These are phyloP conservation scores for Botrytis paeoniae DNA, from an alignment of 2,329 filamentous ascomycete species.

Conservation along the genomic window DNA sequence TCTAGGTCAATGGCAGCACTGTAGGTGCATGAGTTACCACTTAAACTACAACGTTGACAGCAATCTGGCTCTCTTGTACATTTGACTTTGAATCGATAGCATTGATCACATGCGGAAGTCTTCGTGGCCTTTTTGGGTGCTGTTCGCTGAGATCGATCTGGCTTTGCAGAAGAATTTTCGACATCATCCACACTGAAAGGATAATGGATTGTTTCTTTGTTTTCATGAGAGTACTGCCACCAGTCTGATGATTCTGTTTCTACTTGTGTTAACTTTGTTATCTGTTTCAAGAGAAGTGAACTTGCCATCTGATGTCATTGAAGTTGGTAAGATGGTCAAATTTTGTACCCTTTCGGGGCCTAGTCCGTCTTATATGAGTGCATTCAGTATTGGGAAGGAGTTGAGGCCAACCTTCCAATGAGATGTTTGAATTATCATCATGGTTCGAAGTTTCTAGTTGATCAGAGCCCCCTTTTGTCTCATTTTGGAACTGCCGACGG, in stretches of 20 bases:
- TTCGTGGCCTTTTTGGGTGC: not conserved
- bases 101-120: slow-evolving; percentile 9
- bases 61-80: slow-evolving; percentile 5
- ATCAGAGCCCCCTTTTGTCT: not conserved
- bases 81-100: not conserved
- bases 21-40: not conserved
- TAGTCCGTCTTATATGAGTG: not conserved
- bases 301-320: not conserved
- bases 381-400: not conserved
- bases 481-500: not conserved
- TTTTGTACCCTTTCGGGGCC: not conserved
- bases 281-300: not conserved
- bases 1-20: not conserved
- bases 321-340: not conserved
- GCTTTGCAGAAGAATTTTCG: not conserved
- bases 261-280: not conserved
- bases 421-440: not conserved
- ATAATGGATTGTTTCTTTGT: not conserved
- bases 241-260: not conserved
- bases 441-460: not conserved
- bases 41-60: not conserved
- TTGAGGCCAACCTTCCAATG: not conserved
- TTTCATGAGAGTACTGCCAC: not conserved
- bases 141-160: not conserved
- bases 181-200: not conserved